Conservation (phyloP, 805 yeast species). For the Yamadazyma sp. region DNA sequence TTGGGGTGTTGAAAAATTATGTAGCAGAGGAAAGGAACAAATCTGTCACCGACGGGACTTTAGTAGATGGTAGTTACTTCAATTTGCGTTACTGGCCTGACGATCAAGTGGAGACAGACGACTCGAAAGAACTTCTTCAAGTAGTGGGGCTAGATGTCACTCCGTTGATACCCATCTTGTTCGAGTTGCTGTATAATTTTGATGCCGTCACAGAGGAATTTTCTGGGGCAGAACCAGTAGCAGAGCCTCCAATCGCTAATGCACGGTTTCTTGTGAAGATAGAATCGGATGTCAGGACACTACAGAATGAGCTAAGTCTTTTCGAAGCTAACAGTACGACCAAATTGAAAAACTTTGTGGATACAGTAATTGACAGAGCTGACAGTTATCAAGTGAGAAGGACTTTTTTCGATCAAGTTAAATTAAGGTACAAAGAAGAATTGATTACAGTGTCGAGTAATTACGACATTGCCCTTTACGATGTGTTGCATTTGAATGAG, state of each 20-base stretch:
- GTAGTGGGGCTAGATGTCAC: conserved; percentile 26
- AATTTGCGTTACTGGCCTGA: conserved; percentile 13
- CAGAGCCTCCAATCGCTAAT: neutral
- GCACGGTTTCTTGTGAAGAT: conserved; percentile 16
- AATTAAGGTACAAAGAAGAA: conserved; percentile 14
- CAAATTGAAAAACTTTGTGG: conserved; percentile 22
- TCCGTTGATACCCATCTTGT: conserved; percentile 22
- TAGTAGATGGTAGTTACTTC: conserved; percentile 15
- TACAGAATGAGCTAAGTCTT: conserved; percentile 20
- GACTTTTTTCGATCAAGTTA: conserved; percentile 28
- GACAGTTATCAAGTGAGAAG: conserved; percentile 24
- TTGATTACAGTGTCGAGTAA: conserved; percentile 2
- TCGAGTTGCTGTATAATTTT: conserved; percentile 12
- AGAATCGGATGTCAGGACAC: conserved; percentile 15
- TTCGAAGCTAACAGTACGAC: conserved; percentile 23
- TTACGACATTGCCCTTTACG: conserved; percentile 12
- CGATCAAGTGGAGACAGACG: conserved; percentile 10
- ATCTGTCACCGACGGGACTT: conserved; percentile 8
- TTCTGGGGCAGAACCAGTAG: conserved; percentile 2
- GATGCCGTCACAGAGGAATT: neutral
- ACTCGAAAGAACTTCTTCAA: conserved; percentile 13
- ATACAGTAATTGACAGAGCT: conserved; percentile 19
- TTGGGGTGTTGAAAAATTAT: conserved; percentile 20
- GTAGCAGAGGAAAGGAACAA: conserved; percentile 18
- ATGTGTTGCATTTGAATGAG: conserved; percentile 15